These are phyloP conservation scores for Powellomyces hirtus DNA, from an alignment of 192 early-diverging fungal species.

Conservation along the genomic window DNA sequence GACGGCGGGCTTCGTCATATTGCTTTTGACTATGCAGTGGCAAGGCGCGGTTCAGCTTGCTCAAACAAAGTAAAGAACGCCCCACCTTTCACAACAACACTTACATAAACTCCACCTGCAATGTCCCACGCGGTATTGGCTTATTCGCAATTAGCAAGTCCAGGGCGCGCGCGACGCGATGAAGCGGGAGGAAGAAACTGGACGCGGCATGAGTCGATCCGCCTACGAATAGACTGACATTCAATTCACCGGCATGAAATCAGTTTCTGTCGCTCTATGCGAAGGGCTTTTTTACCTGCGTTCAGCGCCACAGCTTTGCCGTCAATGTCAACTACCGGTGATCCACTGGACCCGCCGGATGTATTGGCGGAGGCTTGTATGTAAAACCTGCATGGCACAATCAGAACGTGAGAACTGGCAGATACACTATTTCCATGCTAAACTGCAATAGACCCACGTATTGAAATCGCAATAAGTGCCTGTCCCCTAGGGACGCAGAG, in stretches of 20 bases:
- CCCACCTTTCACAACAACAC: not conserved
- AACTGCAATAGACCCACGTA: slow-evolving; percentile 18
- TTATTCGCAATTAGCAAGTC: slow-evolving; percentile 17
- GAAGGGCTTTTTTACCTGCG: slow-evolving; percentile 45
- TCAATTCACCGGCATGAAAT: no score
- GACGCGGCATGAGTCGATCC: slow-evolving; percentile 66
- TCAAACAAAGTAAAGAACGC: not conserved
- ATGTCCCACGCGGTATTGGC: slow-evolving; percentile 23
- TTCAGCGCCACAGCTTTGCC: slow-evolving; percentile 74
- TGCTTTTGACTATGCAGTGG: slow-evolving; percentile 16
- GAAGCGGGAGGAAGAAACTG: slow-evolving; percentile 74
- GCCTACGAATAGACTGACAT: no score
- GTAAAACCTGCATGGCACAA: slow-evolving; percentile 10
- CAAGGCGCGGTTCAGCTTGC: not conserved
- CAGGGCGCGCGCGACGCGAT: slow-evolving; percentile 38
- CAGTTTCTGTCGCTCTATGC: no score
- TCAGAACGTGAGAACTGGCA: not conserved
- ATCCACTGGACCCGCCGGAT: slow-evolving; percentile 71
- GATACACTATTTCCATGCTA: not conserved
- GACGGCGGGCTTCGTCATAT: slow-evolving; percentile 49
- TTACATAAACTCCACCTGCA: slow-evolving; percentile 28
- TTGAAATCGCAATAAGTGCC: slow-evolving; percentile 39
- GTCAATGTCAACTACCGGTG: slow-evolving; percentile 75
- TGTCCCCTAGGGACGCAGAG: slow-evolving; percentile 19
- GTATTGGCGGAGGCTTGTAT: slow-evolving; percentile 61